Conservation (phyloP, 768 basidiomycete genomes). For the Rubroboletus pulcherrimus region DNA sequence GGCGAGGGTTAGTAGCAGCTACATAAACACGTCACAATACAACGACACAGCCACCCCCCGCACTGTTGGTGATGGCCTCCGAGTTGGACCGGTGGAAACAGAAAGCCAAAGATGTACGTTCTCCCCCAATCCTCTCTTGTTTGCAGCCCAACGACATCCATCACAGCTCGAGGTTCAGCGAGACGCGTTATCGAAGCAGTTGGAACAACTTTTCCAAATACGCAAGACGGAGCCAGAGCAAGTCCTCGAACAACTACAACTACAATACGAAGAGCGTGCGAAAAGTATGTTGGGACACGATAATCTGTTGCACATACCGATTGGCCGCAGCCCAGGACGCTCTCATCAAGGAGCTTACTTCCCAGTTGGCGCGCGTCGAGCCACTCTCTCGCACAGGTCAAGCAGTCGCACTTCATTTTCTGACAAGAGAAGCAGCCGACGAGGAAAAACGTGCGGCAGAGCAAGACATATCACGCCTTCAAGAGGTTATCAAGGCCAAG, state of each 20-base stretch:
- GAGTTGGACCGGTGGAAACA: constrained; percentile 31
- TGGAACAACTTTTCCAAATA: constrained; percentile 56
- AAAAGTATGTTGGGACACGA: constrained; percentile 40
- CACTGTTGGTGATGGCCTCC: background rate
- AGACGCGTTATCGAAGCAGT: constrained; percentile 45
- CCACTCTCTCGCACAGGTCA: constrained; percentile 50
- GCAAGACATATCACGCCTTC: constrained; percentile 44
- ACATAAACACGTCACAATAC: constrained; percentile 19
- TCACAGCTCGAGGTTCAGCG: constrained; percentile 38
- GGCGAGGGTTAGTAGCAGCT: constrained; percentile 5
- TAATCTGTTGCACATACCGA: background rate
- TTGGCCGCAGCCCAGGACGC: constrained; percentile 51
- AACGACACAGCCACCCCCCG: constrained; percentile 20
- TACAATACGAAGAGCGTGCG: constrained; percentile 49
- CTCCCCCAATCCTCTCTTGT: background rate
- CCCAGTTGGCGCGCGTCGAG: constrained; percentile 51
- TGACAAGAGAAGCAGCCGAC: constrained; percentile 72
- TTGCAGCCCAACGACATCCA: background rate
- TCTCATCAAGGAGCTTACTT: constrained; percentile 43
- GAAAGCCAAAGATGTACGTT: constrained; percentile 26
- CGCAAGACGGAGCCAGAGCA: constrained; percentile 67
- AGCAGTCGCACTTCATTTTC: constrained; percentile 53
- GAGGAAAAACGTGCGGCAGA: constrained; percentile 57
- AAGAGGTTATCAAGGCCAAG: constrained; percentile 41
- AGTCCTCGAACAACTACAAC: constrained; percentile 43